These are phyloP conservation scores for grape (Vitis vinifera) DNA, from an alignment of 164 flowering plant species.

Conservation along the genomic window DNA sequence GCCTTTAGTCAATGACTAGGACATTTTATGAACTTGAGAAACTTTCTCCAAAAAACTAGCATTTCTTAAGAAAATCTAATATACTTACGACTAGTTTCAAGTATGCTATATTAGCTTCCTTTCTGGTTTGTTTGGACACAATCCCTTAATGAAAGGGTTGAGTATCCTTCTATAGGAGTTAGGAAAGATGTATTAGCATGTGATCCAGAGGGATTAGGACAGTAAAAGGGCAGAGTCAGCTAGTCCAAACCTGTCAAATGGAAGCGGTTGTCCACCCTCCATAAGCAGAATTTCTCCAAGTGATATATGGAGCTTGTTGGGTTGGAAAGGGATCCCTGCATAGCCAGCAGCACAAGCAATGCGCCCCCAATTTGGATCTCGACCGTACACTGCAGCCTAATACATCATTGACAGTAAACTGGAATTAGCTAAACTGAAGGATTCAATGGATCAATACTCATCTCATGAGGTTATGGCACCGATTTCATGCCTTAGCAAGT, in stretches of 20 bases:
- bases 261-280: constrained; percentile 91
- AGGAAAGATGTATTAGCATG: too few relatives aligned
- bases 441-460: constrained; percentile 1
- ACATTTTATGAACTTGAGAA: too few relatives aligned
- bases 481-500: constrained; percentile 62
- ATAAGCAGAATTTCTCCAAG: constrained; percentile 86
- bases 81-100: too few relatives aligned
- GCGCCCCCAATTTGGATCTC: constrained; percentile 99
- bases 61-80: too few relatives aligned
- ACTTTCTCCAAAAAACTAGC: too few relatives aligned
- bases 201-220: too few relatives aligned
- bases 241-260: constrained; percentile 68
- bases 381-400: constrained; percentile 94
- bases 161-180: too few relatives aligned
- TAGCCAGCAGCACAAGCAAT: constrained; percentile 98
- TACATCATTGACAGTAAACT: constrained; percentile 4
- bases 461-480: neutral
- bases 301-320: constrained; percentile 57
- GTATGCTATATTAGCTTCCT: too few relatives aligned
- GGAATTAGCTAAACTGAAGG: constrained; percentile 4
- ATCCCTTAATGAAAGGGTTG: too few relatives aligned
- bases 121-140: too few relatives aligned
- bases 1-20: too few relatives aligned
- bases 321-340: constrained; percentile 72
- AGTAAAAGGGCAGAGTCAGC: neutral